Conservation (phyloP, 2,329 filamentous ascomycete genomes). For the Grosmannia huntii region DNA sequence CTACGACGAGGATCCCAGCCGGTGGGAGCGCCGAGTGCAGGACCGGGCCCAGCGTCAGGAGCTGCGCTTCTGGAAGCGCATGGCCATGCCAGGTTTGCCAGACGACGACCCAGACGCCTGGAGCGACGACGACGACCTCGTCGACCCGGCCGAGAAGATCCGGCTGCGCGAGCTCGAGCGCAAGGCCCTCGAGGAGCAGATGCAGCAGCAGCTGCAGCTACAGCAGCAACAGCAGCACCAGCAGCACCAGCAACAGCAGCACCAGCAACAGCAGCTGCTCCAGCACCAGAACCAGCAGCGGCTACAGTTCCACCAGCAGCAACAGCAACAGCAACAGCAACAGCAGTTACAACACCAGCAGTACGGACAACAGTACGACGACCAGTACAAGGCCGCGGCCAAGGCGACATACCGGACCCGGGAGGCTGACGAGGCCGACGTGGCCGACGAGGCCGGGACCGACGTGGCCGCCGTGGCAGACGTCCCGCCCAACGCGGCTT, state of each 20-base stretch:
- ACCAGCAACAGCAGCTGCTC: slow-evolving; percentile 15
- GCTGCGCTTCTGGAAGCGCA: slow-evolving; percentile 52
- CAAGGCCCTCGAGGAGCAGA: slow-evolving; percentile 22
- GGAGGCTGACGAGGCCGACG: not conserved
- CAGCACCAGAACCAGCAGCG: slow-evolving; percentile 15
- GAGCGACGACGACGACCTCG: slow-evolving; percentile 53
- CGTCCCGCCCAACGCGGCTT: not conserved
- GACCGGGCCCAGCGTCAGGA: slow-evolving; percentile 42
- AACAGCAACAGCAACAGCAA: slow-evolving; percentile 20
- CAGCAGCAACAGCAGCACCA: slow-evolving; percentile 14
- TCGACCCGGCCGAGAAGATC: slow-evolving; percentile 48
- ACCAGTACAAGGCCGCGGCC: not conserved
- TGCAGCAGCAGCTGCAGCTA: slow-evolving; percentile 16
- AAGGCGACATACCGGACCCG: not conserved
- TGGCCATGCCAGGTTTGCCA: slow-evolving; percentile 43
- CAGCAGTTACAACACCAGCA: slow-evolving; percentile 4
- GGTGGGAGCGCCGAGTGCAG: slow-evolving; percentile 40
- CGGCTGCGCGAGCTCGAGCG: slow-evolving; percentile 37
- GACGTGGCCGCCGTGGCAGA: not conserved
- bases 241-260: slow-evolving; percentile 18
- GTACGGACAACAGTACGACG: slow-evolving; percentile 2
- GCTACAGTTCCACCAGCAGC: slow-evolving; percentile 17
- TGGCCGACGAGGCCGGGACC: not conserved
- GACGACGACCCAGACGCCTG: slow-evolving; percentile 50
- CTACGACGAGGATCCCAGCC: slow-evolving; percentile 42